Evolutionary conservation across 1,284 basidiomycete species (phyloP), one percentile per base, ranked within the genome.

Genomic region (Cryptococcus amylolentus): DNA sequence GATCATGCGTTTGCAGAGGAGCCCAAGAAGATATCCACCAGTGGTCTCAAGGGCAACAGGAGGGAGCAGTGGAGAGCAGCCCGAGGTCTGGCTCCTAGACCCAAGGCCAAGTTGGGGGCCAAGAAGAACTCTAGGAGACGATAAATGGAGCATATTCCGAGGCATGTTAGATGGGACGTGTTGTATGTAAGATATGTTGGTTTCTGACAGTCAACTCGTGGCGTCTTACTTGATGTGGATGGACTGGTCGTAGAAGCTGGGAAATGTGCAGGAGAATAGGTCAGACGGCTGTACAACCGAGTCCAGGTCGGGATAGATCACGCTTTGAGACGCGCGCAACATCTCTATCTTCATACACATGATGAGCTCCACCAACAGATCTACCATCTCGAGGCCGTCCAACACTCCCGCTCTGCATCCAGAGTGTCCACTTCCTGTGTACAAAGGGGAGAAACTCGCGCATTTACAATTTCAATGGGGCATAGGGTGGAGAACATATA

Each of bases 51-150:
- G 31, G 67, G 67, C 41, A 67, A 64, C 37, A 65, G 77, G 47
- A 64, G 76, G n/a, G 75, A 78, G 62, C 53, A 68, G 56, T 79
- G 77, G 77, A 64, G 76, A 53, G 58, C 63, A 52, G 62, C 66
- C 45, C 77, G 77, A 63, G 77, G 77, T 23, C 72, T 78, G 71
- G 55, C 61, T 5, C 60, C 68, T 3, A 64, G 71, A 38, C 69
- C 70, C 16, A 73, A 71, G 54, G 62, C 57, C 43, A 64, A 67
- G 45, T 69, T 38, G 38, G 55, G 51, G 52, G 55, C 52, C 6
- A 47, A 51, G 39, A 61, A 57, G 54, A 54, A 54, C 51, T 48
- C 43, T 35, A 41, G 59, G 56, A 52, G 59, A 52, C 52, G 59
- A 51, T 61, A 38, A 45, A 42, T 44, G 18, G 35, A n/a, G 3